phyloP scores from a whole-genome alignment of 139 green algal species.

The Chloropicon primus region DNA sequence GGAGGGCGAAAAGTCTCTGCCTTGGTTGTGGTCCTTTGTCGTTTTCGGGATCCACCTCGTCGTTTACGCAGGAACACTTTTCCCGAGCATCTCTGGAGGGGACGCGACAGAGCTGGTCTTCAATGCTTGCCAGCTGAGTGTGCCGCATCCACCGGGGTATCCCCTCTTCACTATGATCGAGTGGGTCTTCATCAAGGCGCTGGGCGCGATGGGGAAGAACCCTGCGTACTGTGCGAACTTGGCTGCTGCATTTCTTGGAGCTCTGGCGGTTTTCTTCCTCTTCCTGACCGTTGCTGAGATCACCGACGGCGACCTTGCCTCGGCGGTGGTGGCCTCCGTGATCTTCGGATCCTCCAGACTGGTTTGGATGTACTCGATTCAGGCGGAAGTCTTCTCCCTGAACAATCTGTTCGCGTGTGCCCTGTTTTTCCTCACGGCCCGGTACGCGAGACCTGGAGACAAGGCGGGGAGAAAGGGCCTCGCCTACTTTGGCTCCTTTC shows the following conservation, averaged over 20 bases:
- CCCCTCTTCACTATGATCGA: slow-evolving; percentile 6
- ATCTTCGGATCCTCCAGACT: not conserved
- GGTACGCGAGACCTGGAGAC: not conserved
- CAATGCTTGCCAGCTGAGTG: slow-evolving; percentile 7
- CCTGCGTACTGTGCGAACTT: slow-evolving; percentile 3
- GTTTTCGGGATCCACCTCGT: not conserved
- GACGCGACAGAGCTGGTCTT: slow-evolving; percentile 14
- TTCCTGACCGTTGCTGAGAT: slow-evolving; percentile 8
- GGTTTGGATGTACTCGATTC: slow-evolving; percentile 5
- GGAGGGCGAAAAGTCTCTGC: no score
- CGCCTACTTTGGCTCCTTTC: slow-evolving; percentile 1
- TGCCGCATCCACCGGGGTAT: slow-evolving; percentile 10
- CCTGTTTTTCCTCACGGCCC: slow-evolving; percentile 1
- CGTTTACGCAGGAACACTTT: slow-evolving; percentile 5
- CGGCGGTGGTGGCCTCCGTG: not conserved
- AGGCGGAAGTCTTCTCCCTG: slow-evolving; percentile 10
- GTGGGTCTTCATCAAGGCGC: not conserved
- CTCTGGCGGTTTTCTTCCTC: not conserved
- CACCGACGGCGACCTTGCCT: not conserved
- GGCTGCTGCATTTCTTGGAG: not conserved
- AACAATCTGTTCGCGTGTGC: slow-evolving; percentile 5
- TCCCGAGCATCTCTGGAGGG: slow-evolving; percentile 7
- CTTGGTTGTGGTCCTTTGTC: not conserved
- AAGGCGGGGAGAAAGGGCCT: not conserved
- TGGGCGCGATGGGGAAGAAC: not conserved